Evolutionary conservation across 768 basidiomycete species (phyloP).

Genomic region (Auricularia cornea): DNA sequence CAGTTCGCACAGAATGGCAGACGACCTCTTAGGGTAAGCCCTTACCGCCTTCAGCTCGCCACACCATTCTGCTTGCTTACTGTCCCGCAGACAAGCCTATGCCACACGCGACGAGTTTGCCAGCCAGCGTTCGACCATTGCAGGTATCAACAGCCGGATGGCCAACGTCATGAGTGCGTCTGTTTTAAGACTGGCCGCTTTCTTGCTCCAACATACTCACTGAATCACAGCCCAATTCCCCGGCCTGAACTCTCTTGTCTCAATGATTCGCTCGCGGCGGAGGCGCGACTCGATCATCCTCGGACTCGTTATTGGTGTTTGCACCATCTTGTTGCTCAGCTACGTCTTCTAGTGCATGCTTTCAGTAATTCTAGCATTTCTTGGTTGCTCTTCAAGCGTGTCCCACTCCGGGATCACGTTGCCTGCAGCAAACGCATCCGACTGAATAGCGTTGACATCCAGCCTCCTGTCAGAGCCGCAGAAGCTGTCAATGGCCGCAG

Average conservation of each 20-base stretch:
- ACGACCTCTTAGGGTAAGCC: constrained; percentile 77
- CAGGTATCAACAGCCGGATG: constrained; percentile 80
- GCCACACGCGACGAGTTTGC: constrained; percentile 91
- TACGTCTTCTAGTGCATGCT: constrained; percentile 30
- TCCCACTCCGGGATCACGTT: too few relatives aligned
- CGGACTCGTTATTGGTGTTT: constrained; percentile 81
- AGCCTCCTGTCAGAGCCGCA: too few relatives aligned
- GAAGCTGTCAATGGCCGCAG: too few relatives aligned
- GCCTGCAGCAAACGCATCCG: too few relatives aligned
- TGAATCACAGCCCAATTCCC: constrained; percentile 84
- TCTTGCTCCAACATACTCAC: too few relatives aligned
- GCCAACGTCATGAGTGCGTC: constrained; percentile 70
- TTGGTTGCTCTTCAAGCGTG: too few relatives aligned
- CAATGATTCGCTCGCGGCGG: constrained; percentile 88
- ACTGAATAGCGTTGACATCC: too few relatives aligned
- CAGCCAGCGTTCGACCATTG: constrained; percentile 66
- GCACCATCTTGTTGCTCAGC: constrained; percentile 53
- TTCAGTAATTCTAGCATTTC: too few relatives aligned
- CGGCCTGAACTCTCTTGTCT: constrained; percentile 84
- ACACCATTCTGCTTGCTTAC: not conserved
- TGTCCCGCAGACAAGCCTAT: constrained; percentile 74
- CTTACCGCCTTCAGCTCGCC: not conserved
- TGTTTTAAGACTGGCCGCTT: too few relatives aligned
- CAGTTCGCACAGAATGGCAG: constrained; percentile 90
- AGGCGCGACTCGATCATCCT: constrained; percentile 85